A percentile compares a stretch with the other conserved stretches of the same genome.
phyloP scores from a whole-genome alignment of 75 land plant genomes.

The Pinus taeda region DNA sequence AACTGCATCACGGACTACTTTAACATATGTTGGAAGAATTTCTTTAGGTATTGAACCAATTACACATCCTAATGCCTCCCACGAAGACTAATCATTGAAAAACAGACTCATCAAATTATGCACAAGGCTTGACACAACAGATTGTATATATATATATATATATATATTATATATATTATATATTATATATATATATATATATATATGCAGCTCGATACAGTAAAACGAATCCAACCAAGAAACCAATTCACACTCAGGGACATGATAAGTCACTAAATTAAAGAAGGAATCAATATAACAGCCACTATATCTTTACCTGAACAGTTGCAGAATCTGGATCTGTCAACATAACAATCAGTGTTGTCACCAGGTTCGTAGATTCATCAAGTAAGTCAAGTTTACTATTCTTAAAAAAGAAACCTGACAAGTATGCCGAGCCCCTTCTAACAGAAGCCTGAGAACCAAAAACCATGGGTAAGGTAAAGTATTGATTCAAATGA shows the following conservation, averaged over 20 bases:
- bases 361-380: slow-evolving; percentile 80
- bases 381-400: slow-evolving; percentile 84
- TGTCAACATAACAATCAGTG: slow-evolving; percentile 79
- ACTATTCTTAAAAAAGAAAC: slow-evolving; percentile 93
- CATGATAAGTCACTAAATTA: too few relatives aligned
- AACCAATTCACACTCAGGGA: too few relatives aligned
- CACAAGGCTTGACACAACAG: neutral
- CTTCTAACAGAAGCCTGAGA: slow-evolving; percentile 77
- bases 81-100: slow-evolving; percentile 59
- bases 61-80: slow-evolving; percentile 96
- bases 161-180: too few relatives aligned
- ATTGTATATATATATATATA: neutral
- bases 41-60: slow-evolving; percentile 83
- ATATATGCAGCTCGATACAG: neutral
- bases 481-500: neutral
- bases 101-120: neutral
- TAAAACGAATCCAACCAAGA: neutral
- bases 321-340: slow-evolving; percentile 81
- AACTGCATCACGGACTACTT: slow-evolving; percentile 93
- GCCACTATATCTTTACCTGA: slow-evolving; percentile 34
- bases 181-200: too few relatives aligned
- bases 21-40: slow-evolving; percentile 78
- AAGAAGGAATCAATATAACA: too few relatives aligned
- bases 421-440: slow-evolving; percentile 81
- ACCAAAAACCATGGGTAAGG: neutral